phyloP scores from a whole-genome alignment of 1,284 basidiomycete species.

The Cutaneotrichosporon sp. region DNA sequence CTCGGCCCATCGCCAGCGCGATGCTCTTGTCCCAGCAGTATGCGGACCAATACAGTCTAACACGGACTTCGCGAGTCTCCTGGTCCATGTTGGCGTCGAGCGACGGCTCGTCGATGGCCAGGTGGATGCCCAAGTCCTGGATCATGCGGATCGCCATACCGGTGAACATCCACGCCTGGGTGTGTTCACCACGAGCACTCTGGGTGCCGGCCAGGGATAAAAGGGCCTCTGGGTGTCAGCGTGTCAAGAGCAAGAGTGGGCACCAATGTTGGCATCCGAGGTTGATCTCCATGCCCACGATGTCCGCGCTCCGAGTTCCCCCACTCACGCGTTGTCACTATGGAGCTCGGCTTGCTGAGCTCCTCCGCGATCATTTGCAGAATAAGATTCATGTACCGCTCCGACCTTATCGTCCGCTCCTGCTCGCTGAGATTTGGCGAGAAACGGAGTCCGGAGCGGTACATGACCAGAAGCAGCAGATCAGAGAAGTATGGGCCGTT shows the following conservation, averaged over 20 bases:
- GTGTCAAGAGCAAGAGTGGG: background rate
- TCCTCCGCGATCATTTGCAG: constrained; percentile 21
- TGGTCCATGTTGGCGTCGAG: constrained; percentile 20
- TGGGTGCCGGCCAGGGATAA: constrained; percentile 19
- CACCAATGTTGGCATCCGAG: too few relatives aligned
- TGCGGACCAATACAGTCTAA: constrained; percentile 22
- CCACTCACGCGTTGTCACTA: constrained; percentile 15
- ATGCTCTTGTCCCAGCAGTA: constrained; percentile 25
- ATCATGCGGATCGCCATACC: constrained; percentile 26
- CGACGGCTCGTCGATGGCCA: constrained; percentile 21
- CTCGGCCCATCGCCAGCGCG: constrained; percentile 21
- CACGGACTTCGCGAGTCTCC: constrained; percentile 20
- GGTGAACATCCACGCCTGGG: constrained; percentile 25
- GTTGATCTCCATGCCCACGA: too few relatives aligned
- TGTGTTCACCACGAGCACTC: constrained; percentile 21
- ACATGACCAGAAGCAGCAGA: constrained; percentile 22
- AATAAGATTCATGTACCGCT: constrained; percentile 20
- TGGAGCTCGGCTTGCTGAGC: constrained; percentile 17
- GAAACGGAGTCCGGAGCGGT: constrained; percentile 21
- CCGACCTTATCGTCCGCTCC: constrained; percentile 15
- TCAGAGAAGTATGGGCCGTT: constrained; percentile 24
- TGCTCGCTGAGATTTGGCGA: constrained; percentile 16
- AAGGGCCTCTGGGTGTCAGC: constrained; percentile 17
- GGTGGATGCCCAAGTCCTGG: constrained; percentile 26
- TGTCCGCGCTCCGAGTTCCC: too few relatives aligned